These are phyloP conservation scores for Brassica hybrid DNA, from an alignment of 441 rosid genomes.

Conservation along the genomic window DNA sequence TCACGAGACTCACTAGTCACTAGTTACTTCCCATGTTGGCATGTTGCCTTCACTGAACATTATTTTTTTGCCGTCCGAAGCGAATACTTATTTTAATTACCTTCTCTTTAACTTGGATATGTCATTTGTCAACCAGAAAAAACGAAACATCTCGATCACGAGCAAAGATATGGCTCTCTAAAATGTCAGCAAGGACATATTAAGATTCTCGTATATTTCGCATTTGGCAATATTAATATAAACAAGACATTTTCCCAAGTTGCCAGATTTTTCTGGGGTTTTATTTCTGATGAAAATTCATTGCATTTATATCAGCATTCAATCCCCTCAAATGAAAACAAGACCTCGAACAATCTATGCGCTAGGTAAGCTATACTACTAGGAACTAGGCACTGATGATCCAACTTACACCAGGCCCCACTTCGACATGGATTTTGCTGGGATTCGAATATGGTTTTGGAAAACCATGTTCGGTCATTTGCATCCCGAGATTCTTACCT, in stretches of 20 bases:
- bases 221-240: slow-evolving; percentile 13
- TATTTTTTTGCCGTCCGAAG: not conserved
- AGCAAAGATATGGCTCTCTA: slow-evolving; percentile 1
- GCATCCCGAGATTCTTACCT: not conserved
- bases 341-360: slow-evolving; percentile 11
- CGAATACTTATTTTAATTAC: not conserved
- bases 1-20: not conserved
- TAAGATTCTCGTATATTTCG: not conserved
- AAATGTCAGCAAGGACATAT: not conserved
- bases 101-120: not conserved
- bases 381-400: slow-evolving; percentile 7
- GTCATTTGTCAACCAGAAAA: not conserved
- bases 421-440: not conserved
- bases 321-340: slow-evolving; percentile 7
- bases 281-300: slow-evolving; percentile 9
- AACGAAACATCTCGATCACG: not conserved
- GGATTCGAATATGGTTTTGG: slow-evolving; percentile 12
- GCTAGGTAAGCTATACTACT: slow-evolving; percentile 15
- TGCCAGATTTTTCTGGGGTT: not conserved
- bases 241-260: slow-evolving; percentile 8
- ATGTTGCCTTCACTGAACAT: not conserved
- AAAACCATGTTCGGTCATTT: slow-evolving; percentile 31
- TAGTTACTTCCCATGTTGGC: not conserved
- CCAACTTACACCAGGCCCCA: slow-evolving; percentile 4
- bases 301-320: not conserved